Evolutionary conservation across 768 basidiomycete genomes (phyloP).

Genomic region (Tylopilus rubrobrunneus): DNA sequence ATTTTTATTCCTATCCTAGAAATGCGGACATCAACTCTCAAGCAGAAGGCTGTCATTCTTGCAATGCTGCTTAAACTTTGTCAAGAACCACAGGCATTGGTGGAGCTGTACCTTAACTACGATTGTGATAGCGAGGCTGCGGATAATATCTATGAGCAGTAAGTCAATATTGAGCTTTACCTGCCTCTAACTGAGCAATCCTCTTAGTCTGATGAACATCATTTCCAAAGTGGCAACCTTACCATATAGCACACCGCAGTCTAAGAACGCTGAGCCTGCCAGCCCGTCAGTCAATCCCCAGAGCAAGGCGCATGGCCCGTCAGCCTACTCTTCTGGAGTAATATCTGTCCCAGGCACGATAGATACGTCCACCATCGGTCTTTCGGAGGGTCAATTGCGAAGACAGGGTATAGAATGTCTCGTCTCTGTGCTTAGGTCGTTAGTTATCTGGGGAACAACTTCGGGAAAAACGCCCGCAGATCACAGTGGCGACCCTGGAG

Average conservation of each 20-base stretch:
- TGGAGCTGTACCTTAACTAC: conserved; percentile 98
- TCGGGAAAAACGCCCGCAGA: conserved; percentile 35
- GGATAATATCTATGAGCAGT: conserved; percentile 98
- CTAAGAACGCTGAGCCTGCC: conserved; percentile 51
- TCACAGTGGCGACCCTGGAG: conserved; percentile 35
- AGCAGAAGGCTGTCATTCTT: conserved; percentile 91
- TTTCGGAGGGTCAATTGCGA: conserved; percentile 80
- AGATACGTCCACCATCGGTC: conserved; percentile 63
- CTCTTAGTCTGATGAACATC: conserved; percentile 81
- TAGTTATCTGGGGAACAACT: conserved; percentile 85
- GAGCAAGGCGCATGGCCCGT: conserved; percentile 30
- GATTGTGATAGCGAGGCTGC: conserved; percentile 94
- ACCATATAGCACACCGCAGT: conserved; percentile 43
- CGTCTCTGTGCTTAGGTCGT: conserved; percentile 80
- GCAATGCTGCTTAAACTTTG: conserved; percentile 84
- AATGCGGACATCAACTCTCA: conserved; percentile 93
- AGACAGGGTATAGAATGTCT: conserved; percentile 95
- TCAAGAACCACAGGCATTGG: conserved; percentile 95
- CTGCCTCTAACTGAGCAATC: conserved; percentile 4
- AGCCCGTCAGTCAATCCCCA: conserved; percentile 58
- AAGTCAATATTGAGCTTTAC: conserved; percentile 24
- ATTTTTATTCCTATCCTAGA: conserved; percentile 98
- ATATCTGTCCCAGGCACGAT: conserved; percentile 62
- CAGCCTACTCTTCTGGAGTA: conserved; percentile 59
- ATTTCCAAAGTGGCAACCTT: conserved; percentile 85